A percentile compares a stretch with the other conserved stretches of the same genome.
Conservation (phyloP, 208 protist genomes). For the Perkinsela sp. region DNA sequence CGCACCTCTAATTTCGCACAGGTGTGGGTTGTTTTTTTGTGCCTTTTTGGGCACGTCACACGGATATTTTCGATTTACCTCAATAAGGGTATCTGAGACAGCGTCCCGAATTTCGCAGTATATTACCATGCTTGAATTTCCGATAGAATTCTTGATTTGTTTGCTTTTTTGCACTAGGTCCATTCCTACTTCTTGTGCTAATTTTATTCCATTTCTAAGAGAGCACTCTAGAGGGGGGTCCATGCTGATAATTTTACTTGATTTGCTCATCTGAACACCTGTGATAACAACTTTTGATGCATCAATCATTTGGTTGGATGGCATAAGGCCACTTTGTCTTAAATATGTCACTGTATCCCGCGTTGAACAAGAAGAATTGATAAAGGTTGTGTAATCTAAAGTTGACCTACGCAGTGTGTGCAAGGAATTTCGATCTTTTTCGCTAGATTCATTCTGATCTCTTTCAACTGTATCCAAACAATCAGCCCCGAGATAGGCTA, state of each 20-base stretch:
- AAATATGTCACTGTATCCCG: background rate
- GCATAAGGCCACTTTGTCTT: background rate
- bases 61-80: background rate
- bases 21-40: background rate
- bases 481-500: no score
- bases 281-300: background rate
- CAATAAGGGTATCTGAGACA: background rate
- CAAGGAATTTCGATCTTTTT: background rate
- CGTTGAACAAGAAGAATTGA: background rate
- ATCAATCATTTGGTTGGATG: background rate
- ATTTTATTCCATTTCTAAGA: background rate
- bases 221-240: background rate
- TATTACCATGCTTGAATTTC: background rate
- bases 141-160: background rate
- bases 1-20: background rate
- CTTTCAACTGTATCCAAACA: no score
- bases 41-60: background rate
- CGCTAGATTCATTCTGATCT: background rate
- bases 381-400: background rate
- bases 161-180: background rate
- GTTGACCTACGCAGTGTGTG: background rate
- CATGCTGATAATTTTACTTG: background rate
- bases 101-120: background rate
- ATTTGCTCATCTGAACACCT: background rate
- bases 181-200: background rate